These are phyloP conservation scores for Elsinoe batatas DNA, from an alignment of 2,329 filamentous ascomycete species.

Conservation along the genomic window DNA sequence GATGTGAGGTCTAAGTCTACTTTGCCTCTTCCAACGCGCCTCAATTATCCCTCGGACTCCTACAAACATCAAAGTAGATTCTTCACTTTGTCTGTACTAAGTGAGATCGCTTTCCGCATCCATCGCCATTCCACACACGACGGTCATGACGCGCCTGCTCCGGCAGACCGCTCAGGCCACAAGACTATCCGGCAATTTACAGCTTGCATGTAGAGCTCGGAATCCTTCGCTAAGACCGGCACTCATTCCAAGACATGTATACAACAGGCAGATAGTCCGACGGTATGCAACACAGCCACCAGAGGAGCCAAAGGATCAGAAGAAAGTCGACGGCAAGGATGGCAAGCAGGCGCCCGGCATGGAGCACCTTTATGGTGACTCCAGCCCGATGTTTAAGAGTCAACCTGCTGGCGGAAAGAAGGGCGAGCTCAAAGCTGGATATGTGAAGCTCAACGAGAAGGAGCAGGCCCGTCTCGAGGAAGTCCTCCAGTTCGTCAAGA, in stretches of 20 bases:
- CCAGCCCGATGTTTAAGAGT: conserved; percentile 31
- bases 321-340: conserved; percentile 28
- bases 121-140: neutral
- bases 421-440: conserved; percentile 28
- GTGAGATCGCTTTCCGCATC: too few relatives aligned
- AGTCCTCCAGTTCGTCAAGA: conserved; percentile 46
- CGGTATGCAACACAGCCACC: conserved; percentile 36
- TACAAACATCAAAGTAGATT: neutral
- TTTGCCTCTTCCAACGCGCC: conserved; percentile 1
- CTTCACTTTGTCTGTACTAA: neutral
- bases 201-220: conserved; percentile 26
- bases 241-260: conserved; percentile 34
- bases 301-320: conserved; percentile 35
- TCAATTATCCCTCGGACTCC: neutral
- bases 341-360: conserved; percentile 32
- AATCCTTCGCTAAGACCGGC: conserved; percentile 28
- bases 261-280: conserved; percentile 34
- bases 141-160: conserved; percentile 26
- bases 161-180: conserved; percentile 27
- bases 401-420: conserved; percentile 31
- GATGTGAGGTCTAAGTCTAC: conserved; percentile 6
- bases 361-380: conserved; percentile 37
- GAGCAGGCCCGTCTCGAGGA: conserved; percentile 51
- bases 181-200: conserved; percentile 25
- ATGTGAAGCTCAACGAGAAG: conserved; percentile 41